Evolutionary conservation across 2,329 filamentous ascomycete genomes (phyloP), one percentile per base, ranked within the genome.

Genomic region (Drechslerella coelobrocha): DNA sequence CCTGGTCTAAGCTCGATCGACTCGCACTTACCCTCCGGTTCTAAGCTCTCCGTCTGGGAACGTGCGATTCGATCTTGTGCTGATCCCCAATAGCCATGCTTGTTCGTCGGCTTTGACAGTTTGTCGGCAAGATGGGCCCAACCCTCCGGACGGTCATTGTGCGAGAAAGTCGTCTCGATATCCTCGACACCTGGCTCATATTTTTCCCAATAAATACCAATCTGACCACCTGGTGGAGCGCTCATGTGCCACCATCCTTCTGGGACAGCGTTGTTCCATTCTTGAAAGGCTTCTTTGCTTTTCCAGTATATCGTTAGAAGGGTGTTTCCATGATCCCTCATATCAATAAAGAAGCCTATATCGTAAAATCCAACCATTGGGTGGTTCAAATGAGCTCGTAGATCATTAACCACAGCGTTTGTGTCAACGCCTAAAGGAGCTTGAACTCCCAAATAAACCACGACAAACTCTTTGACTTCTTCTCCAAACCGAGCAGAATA

Each of bases 261-360:
- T 6, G 39, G 39, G 7, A 45, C 5, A 6, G 5, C 17, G 19
- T 45, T 45, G 6, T 45, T 8, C 39, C 39, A 45, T 5, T 17
- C n/a, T 21, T 45, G 39, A n/a, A 45, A 45, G 17, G 7, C 39
- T 8, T 21, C n/a, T 45, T 45, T 45, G 39, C 39, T 45, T n/a
- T 21, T 45, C 39, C 39, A 45, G 19, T 45, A 45, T n/a, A n/a
- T n/a, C 5, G 39, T n/a, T n/a, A 45, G 6, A 8, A 45, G 10
- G 17, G 7, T 5, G 39, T 45, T 45, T 8, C 19, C n/a, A n/a
- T 45, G 17, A n/a, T n/a, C 39, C 7, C n/a, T n/a, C 17, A n/a
- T 45, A 45, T 45, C 39, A 5, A n/a, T 45, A n/a, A 45, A 45
- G 39, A 45, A 45, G n/a, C 39, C 39, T 45, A 8, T 17, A 45